phyloP scores from a whole-genome alignment of 495 filamentous ascomycete species.

The Annulohypoxylon maeteangense region DNA sequence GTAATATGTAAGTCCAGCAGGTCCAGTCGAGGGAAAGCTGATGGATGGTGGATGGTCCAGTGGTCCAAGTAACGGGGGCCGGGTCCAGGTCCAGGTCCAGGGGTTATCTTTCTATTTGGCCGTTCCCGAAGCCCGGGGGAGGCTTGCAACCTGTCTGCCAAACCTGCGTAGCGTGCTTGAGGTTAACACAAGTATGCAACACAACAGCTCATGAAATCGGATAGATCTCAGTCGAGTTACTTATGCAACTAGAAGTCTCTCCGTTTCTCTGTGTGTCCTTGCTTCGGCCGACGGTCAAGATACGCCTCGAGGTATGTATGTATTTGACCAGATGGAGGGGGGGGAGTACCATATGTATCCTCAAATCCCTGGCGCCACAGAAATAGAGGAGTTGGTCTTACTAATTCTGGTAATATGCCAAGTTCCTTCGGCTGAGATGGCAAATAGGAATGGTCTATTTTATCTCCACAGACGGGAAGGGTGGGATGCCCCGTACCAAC shows the following conservation, averaged over 20 bases:
- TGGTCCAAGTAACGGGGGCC: slow-evolving; percentile 40
- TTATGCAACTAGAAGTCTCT: slow-evolving; percentile 18
- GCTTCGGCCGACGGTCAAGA: slow-evolving; percentile 25
- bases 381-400: slow-evolving; percentile 40
- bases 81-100: slow-evolving; percentile 10
- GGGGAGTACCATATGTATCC: slow-evolving; percentile 36
- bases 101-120: slow-evolving; percentile 34
- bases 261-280: slow-evolving; percentile 35
- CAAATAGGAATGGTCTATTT: slow-evolving; percentile 34
- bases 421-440: slow-evolving; percentile 34
- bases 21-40: slow-evolving; percentile 30
- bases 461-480: slow-evolving; percentile 44
- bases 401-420: slow-evolving; percentile 44
- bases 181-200: slow-evolving; percentile 37
- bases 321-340: slow-evolving; percentile 20
- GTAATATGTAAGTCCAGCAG: slow-evolving; percentile 15
- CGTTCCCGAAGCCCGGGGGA: slow-evolving; percentile 32
- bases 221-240: slow-evolving; percentile 27
- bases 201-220: slow-evolving; percentile 30
- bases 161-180: slow-evolving; percentile 27
- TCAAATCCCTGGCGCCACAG: slow-evolving; percentile 21
- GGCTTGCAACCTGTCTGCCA: slow-evolving; percentile 26
- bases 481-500: slow-evolving; percentile 40
- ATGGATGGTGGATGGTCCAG: no score
- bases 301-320: slow-evolving; percentile 30